Evolutionary conservation across 2,329 filamentous ascomycete species (phyloP), one percentile per base, ranked within the genome.

Genomic region (Pseudocercospora cruenta): DNA sequence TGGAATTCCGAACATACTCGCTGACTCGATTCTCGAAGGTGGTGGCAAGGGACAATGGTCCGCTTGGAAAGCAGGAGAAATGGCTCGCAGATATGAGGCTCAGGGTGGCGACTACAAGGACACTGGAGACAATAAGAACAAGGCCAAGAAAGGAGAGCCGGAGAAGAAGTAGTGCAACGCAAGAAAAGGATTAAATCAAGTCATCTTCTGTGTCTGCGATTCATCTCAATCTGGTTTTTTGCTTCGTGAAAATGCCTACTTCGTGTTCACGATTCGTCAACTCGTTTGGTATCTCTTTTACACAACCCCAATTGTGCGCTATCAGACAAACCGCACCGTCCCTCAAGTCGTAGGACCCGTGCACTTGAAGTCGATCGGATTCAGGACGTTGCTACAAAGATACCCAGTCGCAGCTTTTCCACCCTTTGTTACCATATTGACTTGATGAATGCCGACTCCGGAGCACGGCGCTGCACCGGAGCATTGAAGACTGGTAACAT

Each of bases 61-160:
- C 3, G 74, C 74, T 4, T 77, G 74, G 74, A 77, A 76, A 60
- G 73, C 75, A 22, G 75, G 71, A 12, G 75, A 77, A 60, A 65
- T 77, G 67, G 67, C 75, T 31, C 66, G 68, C 31, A 69, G 75
- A 28, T 77, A 77, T 53, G 75, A 77, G 62, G 74, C 72, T 1
- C 49, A 71, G 12, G 75, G 75, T 36, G 75, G 75, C 5, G 75
- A 75, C 33, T 77, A 77, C 57, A 71, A 74, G 58, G 73, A 76
- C 31, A 75, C 69, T 12, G 72, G 73, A 8, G 74, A 73, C 43
- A 71, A 70, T 43, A 71, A 71, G 66, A 71, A 71, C 26, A 71
- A 71, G 63, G 68, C 70, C 8, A 39, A 71, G 68, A 76, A 77
- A 68, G 75, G 75, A 4, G 72, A 70, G 63, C 75, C 75, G 26